A percentile compares a stretch with the other conserved stretches of the same genome.
Evolutionary conservation across 768 basidiomycete species (phyloP).

Genomic region (Hericium alpestre): DNA sequence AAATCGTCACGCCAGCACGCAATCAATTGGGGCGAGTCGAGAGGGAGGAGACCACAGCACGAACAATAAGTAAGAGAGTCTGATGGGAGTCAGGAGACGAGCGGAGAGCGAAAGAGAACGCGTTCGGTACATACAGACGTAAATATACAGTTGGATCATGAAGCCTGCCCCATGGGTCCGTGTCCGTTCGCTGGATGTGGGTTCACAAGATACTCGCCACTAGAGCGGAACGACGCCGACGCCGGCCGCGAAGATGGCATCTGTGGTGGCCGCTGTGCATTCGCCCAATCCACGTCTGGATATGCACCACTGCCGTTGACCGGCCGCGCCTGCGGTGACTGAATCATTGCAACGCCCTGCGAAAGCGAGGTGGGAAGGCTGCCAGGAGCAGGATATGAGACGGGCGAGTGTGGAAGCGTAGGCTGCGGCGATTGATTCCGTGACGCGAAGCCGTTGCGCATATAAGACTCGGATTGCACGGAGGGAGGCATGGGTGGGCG

Average conservation of each 20-base stretch:
- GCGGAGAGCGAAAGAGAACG: background rate
- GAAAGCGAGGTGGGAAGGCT: conserved; percentile 32
- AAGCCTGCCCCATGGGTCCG: conserved; percentile 6
- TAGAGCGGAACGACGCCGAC: conserved; percentile 7
- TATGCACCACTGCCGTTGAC: conserved; percentile 9
- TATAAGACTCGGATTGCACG: conserved; percentile 6
- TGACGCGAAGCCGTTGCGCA: conserved; percentile 11
- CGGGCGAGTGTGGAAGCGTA: background rate
- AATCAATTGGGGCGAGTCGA: background rate
- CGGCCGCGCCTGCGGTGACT: conserved; percentile 21
- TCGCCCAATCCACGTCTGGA: conserved; percentile 10
- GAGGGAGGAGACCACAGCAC: background rate
- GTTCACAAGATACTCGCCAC: conserved; percentile 5
- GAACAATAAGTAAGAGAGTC: background rate
- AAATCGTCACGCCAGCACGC: background rate
- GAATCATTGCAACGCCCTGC: conserved; percentile 32
- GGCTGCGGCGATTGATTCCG: conserved; percentile 13
- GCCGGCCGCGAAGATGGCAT: conserved; percentile 4
- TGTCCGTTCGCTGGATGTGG: conserved; percentile 4
- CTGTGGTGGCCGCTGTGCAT: conserved; percentile 7
- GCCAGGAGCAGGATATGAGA: conserved; percentile 8
- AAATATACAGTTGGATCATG: background rate
- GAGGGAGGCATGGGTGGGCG: conserved; percentile 2
- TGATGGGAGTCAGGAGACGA: background rate
- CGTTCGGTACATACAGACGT: background rate